Evolutionary conservation across 2,329 filamentous ascomycete species (phyloP).

Genomic region (Dothideomycetes sp.): DNA sequence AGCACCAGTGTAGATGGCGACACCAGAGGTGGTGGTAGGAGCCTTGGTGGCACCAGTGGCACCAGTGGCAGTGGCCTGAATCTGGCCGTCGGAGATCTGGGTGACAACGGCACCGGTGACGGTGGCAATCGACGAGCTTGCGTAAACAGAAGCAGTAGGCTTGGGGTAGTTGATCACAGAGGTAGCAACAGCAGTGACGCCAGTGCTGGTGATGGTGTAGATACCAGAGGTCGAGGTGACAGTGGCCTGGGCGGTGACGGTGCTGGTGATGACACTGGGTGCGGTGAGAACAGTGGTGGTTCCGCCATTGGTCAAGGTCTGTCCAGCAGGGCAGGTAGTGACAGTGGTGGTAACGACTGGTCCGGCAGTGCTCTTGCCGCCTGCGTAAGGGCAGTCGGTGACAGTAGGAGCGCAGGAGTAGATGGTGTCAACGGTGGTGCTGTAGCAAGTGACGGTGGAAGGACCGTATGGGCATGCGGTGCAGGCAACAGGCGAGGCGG

Average conservation of each 20-base stretch:
- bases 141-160: background rate
- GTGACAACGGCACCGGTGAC: background rate
- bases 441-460: constrained; percentile 1
- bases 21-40: background rate
- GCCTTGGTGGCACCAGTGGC: constrained; percentile 2
- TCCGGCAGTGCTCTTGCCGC: constrained; percentile 9
- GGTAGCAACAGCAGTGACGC: constrained; percentile 2
- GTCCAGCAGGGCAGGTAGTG: constrained; percentile 19
- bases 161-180: background rate
- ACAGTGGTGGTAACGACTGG: constrained; percentile 5
- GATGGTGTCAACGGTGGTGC: constrained; percentile 14
- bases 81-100: constrained; percentile 7
- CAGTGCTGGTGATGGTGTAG: constrained; percentile 1
- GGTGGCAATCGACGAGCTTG: background rate
- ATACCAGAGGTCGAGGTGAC: background rate
- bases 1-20: constrained; percentile 9
- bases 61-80: background rate
- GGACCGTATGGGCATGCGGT: constrained; percentile 1
- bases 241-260: background rate
- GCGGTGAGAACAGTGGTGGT: constrained; percentile 3
- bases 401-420: constrained; percentile 13
- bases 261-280: constrained; percentile 4
- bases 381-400: background rate
- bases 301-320: constrained; percentile 1
- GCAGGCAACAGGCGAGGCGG: constrained; percentile 5